Base-by-base conservation (phyloP, 805 yeast genomes). In the Pichia eremophila region DNA sequence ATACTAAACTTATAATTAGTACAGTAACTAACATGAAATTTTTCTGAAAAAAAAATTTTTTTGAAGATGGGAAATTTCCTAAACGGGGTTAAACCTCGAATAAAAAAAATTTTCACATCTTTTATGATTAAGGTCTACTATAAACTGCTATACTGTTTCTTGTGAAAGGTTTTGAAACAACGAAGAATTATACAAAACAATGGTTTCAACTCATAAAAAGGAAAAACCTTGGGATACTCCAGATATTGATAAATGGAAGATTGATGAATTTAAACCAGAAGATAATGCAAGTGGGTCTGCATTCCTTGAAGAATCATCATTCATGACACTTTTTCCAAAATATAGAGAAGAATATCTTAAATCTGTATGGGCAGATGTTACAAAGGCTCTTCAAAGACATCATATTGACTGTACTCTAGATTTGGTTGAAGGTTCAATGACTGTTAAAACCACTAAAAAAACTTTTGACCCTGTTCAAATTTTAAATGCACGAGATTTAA, bases 181-280 rank as follows among this genome's bases (percentile, higher is more conserved):
- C 32, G 14, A 29, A 29, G 4, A 29, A 6, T 29, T 11, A 11
- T 2, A 10, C 14, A 29, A 37, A 5, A 19, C 53, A 40, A 91
- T 91, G 99, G 88, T 84, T 25, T 87, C 96, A 2, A 87, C 95
- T 42, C 90, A 91, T 66, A 87, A 93, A 66, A 83, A 81, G 61
- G 98, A 93, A 58, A 91, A 91, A 67, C 98, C 98, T 46, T 90
- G 98, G 98, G 98, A 90, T 63, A 90, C 96, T 11, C 87, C 85
- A 19, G 96, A 89, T 57, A 81, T 90, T 49, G 95, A 90, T 64
- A 90, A 91, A 64, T 91, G 99, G 99, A 72, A 76, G 57, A 72
- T 80, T 35, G 95, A 87, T 35, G 95, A 88, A 48, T 93, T 93
- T 72, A 83, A 75, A 55, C 87, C 88, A 2, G 96, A 88, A 57